Base-by-base conservation (phyloP, 192 early-diverging fungal genomes). In the Backusella liffmaniae region DNA sequence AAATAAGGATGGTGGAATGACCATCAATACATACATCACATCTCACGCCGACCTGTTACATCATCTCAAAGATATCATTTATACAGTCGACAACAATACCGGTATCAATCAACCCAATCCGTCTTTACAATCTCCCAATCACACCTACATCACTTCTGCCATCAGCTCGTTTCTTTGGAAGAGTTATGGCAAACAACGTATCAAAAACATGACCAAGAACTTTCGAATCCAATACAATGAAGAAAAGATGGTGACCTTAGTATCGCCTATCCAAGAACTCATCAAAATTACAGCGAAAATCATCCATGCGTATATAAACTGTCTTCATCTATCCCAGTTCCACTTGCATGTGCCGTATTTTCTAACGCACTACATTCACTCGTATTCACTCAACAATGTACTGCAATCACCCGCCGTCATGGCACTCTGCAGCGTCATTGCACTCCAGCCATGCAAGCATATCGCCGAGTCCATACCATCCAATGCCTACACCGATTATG, bases 21-120 rank as follows among this genome's bases (percentile, higher is more conserved):
- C 37, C 15, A 75, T 75, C 37, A 67, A 49, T 10, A 75, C 74
- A 32, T 34, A 13, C 26, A 75, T 75, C 39, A 53, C 39, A 51
- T 39, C 74, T 0, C 65, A 75, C 21, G 59, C 39, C 34, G 74
- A 75, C 8, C 26, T 75, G 4, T 16, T 66, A 5, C 15, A 16
- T 35, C 23, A 75, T 18, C 30, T 75, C 10, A 21, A 75, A 30
- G 30, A 42, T 2, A 75, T 75, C 10, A 9, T 62, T 29, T 26
- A 62, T 62, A 10, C 21, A 29, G 23, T 29, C 0, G 56, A 62
- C 4, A n/a, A 62, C 10, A 26, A 62, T 29, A 26, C 10, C 56
- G 2, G 18, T 5, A 49, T 49, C 16, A 62, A 29, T 62, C 18
- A 29, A 26, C 56, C 56, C 21, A 26, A 62, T 29, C 56, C 56